Base-by-base conservation (phyloP, 2,329 filamentous ascomycete genomes). In the Sporothrix globosa region DNA sequence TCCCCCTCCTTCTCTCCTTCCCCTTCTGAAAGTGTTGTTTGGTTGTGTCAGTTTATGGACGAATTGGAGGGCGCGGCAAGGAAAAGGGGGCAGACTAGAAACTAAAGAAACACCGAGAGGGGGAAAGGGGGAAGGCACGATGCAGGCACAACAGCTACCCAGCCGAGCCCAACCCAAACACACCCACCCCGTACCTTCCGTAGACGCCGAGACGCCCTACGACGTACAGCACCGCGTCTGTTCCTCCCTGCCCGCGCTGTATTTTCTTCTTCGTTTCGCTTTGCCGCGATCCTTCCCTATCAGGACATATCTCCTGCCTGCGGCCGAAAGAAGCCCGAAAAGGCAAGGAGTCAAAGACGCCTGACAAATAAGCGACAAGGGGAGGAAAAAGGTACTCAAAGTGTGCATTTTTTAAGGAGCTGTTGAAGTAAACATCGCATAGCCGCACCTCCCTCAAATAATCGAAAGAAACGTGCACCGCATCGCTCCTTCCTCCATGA, bases 271-370 rank as follows among this genome's bases (percentile, higher is more conserved):
- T 34, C 34, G 34, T 34, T 44, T 17, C 14, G 41, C 14, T 69
- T 69, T 69, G 67, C 67, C 67, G 67, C 67, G 67, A 63, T 69
- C 67, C 56, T 69, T 69, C 67, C 56, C 44, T n/a, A 39, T 48
- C 41, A 34, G 46, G 67, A 56, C 21, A 50, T 52, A 39, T 30
- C 21, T 30, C 54, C 44, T 46, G 58, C 41, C 58, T 46, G 27
- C 58, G 58, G 58, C 58, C 52, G 48, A 19, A 58, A n/a, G 7
- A 34, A 7, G n/a, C 48, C 52, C 34, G 48, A 68, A 48, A 21
- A 21, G 53, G 39, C 21, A 53, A 48, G 19, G n/a, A 63, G 41
- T 46, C 56, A 34, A 41, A 60, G 30, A 60, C 34, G 10, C 39
- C 56, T 60, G 56, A 41, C 56, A 41, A 60, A 60, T 60, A 56